Base-by-base conservation (phyloP, 768 basidiomycete genomes). In the Lyophyllum shimeji region DNA sequence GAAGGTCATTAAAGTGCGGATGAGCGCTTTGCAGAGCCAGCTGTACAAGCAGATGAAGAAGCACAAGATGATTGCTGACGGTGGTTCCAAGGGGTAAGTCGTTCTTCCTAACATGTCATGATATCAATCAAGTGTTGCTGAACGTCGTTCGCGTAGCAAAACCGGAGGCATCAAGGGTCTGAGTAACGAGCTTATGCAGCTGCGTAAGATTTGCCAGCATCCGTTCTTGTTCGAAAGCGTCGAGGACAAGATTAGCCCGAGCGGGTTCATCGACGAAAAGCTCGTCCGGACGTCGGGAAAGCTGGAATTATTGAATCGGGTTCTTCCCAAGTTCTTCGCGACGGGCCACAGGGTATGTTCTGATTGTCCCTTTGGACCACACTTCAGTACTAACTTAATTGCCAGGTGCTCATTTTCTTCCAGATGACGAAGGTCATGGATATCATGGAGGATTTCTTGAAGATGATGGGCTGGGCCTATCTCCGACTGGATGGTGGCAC, bases 391-490 rank as follows among this genome's bases (percentile, higher is more conserved):
- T 53, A 43, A 47, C 53, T 13, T 49, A 33, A 29, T 45, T 24
- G 53, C 0, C 60, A 94, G 90, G 93, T 96, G 45, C 85, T 99
- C 54, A 98, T 99, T 64, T 98, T 99, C 85, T 98, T 98, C 87
- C 97, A 99, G 74, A 98, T 98, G 97, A 98, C 95, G 15, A 92
- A 94, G 67, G 93, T 98, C 64, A 97, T 98, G 95, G 93, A 96
- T 60, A 95, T 97, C 68, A 93, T 96, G 85, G 93, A 93, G 65
- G 95, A 98, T 65, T 98, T 95, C 66, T 73, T 97, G 66, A 91
- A 89, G 68, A 87, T 87, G 81, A 85, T 87, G 83, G 82, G 82
- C 3, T 93, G 84, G 82, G 88, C 90, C 63, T 88, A 91, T 69
- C 85, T 96, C 50, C 90, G 95, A 63, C 79, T 98, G n/a, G 95